Base-by-base conservation (phyloP, 345 rosid species). In the Trapa incisa region DNA sequence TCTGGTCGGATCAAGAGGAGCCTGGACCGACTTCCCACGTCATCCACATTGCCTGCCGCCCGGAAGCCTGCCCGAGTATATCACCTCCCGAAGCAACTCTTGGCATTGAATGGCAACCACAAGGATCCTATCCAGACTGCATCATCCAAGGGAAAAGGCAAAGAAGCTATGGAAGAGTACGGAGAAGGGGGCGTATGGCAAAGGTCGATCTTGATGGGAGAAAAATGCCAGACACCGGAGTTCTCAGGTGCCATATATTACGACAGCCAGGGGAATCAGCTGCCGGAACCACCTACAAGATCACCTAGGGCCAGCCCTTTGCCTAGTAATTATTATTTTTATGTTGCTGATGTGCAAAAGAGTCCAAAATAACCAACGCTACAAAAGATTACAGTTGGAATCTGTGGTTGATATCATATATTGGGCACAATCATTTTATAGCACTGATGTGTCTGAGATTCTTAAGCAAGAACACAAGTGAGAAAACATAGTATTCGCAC, bases 161-260 rank as follows among this genome's bases (percentile, higher is more conserved):
- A 22, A 22, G 41, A 42, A 38, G 71, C 61, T 29, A 43, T 58
- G 17, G 67, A 58, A 61, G 79, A 76, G 60, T 73, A 57, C n/a
- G 85, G 81, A 3, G 83, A 82, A 1, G 79, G 81, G 17, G 81
- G 81, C 52, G 75, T 82, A 45, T 82, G 85, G 85, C 83, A 75
- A 48, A 77, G 65, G 68, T 50, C 76, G 32, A 82, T 82, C 60
- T 61, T 77, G 78, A 79, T 82, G 85, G 85, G 85, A 41, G 80
- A 82, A n/a, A 79, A 74, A 64, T 82, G 85, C 67, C 72, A 71
- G 65, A 83, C 80, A 39, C 74, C 74, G 58, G 81, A 77, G 73
- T 82, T 82, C 66, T 73, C 85, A 0, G 85, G 85, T 17, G 81
- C 76, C 6, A 79, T 82, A 16, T 73, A 77, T 47, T 82, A 82